Evolutionary conservation across 2,329 filamentous ascomycete species (phyloP), one percentile per base, ranked within the genome.

Genomic region (Aspergillus udagawae): DNA sequence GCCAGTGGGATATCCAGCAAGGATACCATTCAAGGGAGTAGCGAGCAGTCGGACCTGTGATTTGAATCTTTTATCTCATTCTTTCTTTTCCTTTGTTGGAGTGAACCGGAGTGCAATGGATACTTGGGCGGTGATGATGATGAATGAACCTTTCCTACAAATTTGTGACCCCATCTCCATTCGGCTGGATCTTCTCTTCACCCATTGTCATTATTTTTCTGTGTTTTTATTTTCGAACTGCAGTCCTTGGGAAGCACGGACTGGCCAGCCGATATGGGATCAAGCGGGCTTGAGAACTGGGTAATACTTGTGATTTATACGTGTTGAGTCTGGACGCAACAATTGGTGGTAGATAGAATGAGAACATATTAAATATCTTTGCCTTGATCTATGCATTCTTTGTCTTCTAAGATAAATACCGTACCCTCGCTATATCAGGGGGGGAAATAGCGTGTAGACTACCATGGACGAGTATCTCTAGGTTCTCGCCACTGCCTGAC

Each of bases 231-330:
- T 59, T 57, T 58, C 53, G 60, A 21, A 44, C 6, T 27, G 12
- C 21, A 47, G 59, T 57, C 35, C 44, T 57, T 50, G 44, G 51
- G 44, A 7, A 53, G 48, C 42, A 45, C 48, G 14, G 50, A 55
- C 41, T 57, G 54, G 60, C 56, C 49, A 56, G 61, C 45, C 51
- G 56, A 56, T 42, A 51, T 58, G 61, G 64, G 62, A 65, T 65
- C 63, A 65, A 66, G 64, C 64, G 51, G 64, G 64, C 63, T 66
- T 66, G 64, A 65, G 56, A 63, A 58, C 62, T 60, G 57, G 54
- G 56, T 59, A 60, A 60, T 65, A 56, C 58, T 61, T 64, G 63
- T 65, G 60, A 65, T 56, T 59, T 58, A 58, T 52, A 58, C 42
- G 23, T 51, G 41, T 60, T 56, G 58, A 55, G 60, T 58, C 44